Conservation (phyloP, 305 asterid species). For the Nicotiana rustica region DNA sequence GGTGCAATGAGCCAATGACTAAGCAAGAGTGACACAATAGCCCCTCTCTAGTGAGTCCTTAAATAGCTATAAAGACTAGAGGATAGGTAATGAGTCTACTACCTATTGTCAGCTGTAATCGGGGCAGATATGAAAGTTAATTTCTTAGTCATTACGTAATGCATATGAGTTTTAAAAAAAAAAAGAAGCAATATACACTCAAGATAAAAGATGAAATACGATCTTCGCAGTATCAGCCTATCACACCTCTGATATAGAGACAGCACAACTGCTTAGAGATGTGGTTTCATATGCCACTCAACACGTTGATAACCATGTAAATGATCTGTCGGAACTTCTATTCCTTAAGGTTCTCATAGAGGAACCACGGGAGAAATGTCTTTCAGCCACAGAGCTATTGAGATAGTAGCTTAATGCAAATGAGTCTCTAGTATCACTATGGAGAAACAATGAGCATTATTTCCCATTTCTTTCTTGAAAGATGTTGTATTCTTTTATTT, state of each 20-base stretch:
- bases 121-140: neutral
- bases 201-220: neutral
- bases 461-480: neutral
- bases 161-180: neutral
- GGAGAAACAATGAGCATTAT: neutral
- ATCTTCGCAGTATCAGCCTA: neutral
- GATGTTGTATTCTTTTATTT: neutral
- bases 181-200: neutral
- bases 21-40: neutral
- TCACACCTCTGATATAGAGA: neutral
- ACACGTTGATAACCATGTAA: neutral
- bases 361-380: neutral
- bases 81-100: neutral
- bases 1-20: slow-evolving; percentile 2
- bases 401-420: neutral
- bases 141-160: neutral
- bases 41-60: neutral
- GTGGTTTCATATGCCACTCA: neutral
- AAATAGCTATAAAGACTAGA: neutral
- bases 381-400: neutral
- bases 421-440: neutral
- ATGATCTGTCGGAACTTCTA: neutral
- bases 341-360: neutral
- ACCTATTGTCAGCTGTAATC: neutral
- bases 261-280: neutral